Conservation (phyloP, 2,329 filamentous ascomycete genomes). For the Claviceps pusilla region DNA sequence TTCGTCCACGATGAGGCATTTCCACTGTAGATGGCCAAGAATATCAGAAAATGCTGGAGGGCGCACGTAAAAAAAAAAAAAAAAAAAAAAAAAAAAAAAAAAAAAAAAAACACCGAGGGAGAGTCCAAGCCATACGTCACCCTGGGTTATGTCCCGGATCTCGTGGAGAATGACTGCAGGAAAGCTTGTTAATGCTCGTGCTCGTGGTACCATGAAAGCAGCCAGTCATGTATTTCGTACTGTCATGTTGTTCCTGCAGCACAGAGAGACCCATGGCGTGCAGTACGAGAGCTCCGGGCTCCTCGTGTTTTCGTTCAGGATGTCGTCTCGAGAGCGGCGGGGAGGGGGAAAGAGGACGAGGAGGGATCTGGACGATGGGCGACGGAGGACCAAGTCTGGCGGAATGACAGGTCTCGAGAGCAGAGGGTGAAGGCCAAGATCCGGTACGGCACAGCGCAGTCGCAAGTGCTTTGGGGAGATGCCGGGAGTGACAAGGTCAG, state of each 20-base stretch:
- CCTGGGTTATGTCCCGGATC: conserved; percentile 63
- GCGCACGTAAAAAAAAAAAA: no score
- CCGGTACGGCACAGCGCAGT: background rate
- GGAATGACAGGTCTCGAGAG: background rate
- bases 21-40: conserved; percentile 52
- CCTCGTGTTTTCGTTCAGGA: background rate
- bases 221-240: conserved; percentile 10
- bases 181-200: conserved; percentile 1
- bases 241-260: conserved; percentile 61
- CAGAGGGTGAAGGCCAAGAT: background rate
- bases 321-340: background rate
- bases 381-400: background rate
- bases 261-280: conserved; percentile 68
- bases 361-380: background rate
- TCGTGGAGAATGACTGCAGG: conserved; percentile 22
- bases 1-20: conserved; percentile 83
- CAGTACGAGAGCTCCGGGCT: conserved; percentile 9
- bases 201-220: background rate
- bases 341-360: background rate
- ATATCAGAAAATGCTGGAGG: background rate
- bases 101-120: background rate
- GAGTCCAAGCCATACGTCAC: conserved; percentile 47
- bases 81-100: no score
- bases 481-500: background rate
- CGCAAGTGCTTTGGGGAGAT: background rate